phyloP scores from a whole-genome alignment of 345 rosid genomes.

The Aquilaria sinensis region DNA sequence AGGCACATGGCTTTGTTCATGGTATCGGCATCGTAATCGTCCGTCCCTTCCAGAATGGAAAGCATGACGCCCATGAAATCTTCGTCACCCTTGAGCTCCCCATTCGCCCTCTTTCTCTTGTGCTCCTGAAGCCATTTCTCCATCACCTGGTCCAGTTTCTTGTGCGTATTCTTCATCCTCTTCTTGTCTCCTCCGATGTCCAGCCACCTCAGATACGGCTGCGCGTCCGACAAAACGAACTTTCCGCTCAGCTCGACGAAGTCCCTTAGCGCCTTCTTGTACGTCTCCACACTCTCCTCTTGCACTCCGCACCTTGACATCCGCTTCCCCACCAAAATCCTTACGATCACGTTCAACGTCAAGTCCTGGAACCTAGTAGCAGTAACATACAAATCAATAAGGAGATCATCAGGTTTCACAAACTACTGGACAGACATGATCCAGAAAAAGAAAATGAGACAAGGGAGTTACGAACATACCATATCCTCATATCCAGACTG shows the following conservation, averaged over 20 bases:
- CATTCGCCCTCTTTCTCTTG: too few relatives aligned
- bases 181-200: constrained; percentile 3
- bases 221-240: constrained; percentile 4
- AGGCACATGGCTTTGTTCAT: not conserved
- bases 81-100: too few relatives aligned
- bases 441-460: not conserved
- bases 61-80: not conserved
- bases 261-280: constrained; percentile 20
- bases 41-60: constrained; percentile 12
- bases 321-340: too few relatives aligned
- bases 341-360: too few relatives aligned
- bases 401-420: too few relatives aligned
- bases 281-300: constrained; percentile 23
- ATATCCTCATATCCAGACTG: constrained; percentile 8
- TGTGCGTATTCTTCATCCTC: constrained; percentile 22
- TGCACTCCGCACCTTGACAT: constrained; percentile 21
- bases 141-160: constrained; percentile 17
- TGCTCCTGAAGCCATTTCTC: constrained; percentile 13
- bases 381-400: too few relatives aligned
- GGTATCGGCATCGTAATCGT: constrained; percentile 25
- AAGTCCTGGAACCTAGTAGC: too few relatives aligned
- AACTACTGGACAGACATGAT: not conserved
- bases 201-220: too few relatives aligned
- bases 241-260: constrained; percentile 28
- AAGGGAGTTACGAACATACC: too few relatives aligned